Conservation (phyloP, 202 grass and related monocot species). For the Digitaria exilis region DNA sequence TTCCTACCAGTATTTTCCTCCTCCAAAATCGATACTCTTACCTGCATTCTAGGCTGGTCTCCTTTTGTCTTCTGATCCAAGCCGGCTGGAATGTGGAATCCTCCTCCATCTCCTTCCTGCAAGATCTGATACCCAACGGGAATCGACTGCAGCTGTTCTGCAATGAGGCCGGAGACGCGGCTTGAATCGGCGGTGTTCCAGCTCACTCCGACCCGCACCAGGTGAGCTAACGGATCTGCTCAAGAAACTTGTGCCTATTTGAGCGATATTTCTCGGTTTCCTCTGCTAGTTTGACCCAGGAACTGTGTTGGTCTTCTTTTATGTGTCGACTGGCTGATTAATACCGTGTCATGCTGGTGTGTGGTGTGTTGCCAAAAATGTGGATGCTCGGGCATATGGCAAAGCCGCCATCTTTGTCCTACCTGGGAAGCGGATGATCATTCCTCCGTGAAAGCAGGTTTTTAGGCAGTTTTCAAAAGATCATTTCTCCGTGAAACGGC, state of each 20-base stretch:
- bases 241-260: background rate
- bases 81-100: background rate
- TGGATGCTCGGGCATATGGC: background rate
- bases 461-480: background rate
- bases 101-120: slow-evolving; percentile 1
- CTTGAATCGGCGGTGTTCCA: slow-evolving; percentile 92
- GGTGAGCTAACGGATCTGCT: slow-evolving; percentile 57
- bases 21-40: slow-evolving; percentile 16
- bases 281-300: background rate
- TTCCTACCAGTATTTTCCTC: slow-evolving; percentile 24
- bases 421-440: background rate
- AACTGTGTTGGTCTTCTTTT: slow-evolving; percentile 1
- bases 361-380: background rate
- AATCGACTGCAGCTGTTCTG: background rate
- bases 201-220: slow-evolving; percentile 97
- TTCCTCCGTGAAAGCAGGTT: background rate
- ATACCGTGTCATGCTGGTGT: background rate
- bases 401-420: slow-evolving; percentile 5
- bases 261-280: background rate
- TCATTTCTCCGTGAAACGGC: background rate
- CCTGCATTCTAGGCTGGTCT: background rate
- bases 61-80: slow-evolving; percentile 7
- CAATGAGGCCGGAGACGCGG: slow-evolving; percentile 79
- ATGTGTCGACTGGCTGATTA: background rate
- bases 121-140: slow-evolving; percentile 42